Conservation (phyloP, 169 alveolate genomes). For the Cryptosporidium parvum region DNA sequence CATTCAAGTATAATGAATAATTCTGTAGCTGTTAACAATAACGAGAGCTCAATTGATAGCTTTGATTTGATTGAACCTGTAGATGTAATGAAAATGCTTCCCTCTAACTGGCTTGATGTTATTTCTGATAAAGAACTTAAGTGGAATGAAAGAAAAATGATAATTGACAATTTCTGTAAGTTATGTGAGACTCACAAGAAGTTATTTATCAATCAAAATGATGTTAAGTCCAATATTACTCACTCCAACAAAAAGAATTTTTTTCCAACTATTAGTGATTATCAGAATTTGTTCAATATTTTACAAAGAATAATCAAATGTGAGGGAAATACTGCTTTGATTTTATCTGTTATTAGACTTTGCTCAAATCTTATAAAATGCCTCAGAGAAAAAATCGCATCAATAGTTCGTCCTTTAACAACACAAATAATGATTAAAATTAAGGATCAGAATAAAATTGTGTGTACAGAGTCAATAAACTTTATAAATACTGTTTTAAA, state of each 20-base stretch:
- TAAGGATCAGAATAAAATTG: slow-evolving; percentile 62
- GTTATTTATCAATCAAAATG: slow-evolving; percentile 28
- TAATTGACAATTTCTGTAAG: slow-evolving; percentile 30
- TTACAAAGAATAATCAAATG: slow-evolving; percentile 54
- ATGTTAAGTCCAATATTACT: background rate
- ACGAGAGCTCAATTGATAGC: background rate
- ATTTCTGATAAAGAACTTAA: slow-evolving; percentile 50
- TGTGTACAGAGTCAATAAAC: slow-evolving; percentile 43
- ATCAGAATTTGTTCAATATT: slow-evolving; percentile 23
- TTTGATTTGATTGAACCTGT: slow-evolving; percentile 54
- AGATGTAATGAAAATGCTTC: slow-evolving; percentile 53
- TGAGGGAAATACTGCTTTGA: slow-evolving; percentile 57
- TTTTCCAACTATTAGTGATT: slow-evolving; percentile 39
- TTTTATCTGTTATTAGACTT: slow-evolving; percentile 39
- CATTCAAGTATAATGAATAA: background rate
- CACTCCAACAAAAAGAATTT: slow-evolving; percentile 1
- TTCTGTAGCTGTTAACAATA: background rate
- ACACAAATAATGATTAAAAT: slow-evolving; percentile 35
- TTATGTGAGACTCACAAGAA: slow-evolving; percentile 53
- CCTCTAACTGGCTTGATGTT: slow-evolving; percentile 56
- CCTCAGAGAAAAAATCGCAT: slow-evolving; percentile 33
- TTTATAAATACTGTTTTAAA: slow-evolving; percentile 12
- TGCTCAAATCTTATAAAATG: slow-evolving; percentile 17
- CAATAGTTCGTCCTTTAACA: slow-evolving; percentile 52
- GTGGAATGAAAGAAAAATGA: slow-evolving; percentile 64